Percentiles rank a stretch among this genome's conserved stretches.
Evolutionary conservation across 2,329 filamentous ascomycete genomes (phyloP).

Genomic region (Ophidiomyces ophidiicola): DNA sequence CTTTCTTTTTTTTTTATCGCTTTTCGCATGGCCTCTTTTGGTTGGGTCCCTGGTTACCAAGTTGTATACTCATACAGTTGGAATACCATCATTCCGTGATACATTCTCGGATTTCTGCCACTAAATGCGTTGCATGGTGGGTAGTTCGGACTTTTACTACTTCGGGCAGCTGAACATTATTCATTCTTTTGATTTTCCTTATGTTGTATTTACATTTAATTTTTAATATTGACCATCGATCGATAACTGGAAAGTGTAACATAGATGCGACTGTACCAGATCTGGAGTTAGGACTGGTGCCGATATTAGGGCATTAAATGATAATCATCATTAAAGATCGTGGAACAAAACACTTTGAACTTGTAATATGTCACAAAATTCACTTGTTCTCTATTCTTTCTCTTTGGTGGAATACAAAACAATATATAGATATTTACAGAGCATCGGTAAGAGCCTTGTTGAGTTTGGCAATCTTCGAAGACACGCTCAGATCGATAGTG

Average conservation of each 20-base stretch:
- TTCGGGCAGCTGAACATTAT: too few relatives aligned
- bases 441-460: constrained; percentile 97
- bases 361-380: constrained; percentile 5
- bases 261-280: neutral
- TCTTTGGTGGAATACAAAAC: constrained; percentile 10
- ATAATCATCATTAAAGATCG: neutral
- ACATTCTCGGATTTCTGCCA: too few relatives aligned
- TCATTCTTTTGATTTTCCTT: constrained; percentile 8
- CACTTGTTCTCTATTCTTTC: constrained; percentile 8
- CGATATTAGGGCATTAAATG: too few relatives aligned
- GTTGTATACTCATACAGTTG: neutral
- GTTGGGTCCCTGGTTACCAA: neutral
- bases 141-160: too few relatives aligned
- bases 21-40: neutral
- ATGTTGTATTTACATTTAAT: constrained; percentile 7
- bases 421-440: constrained; percentile 59
- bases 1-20: neutral
- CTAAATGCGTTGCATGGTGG: too few relatives aligned
- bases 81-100: neutral
- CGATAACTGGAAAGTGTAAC: neutral
- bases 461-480: constrained; percentile 88
- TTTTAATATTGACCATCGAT: constrained; percentile 6
- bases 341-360: neutral
- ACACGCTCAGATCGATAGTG: constrained; percentile 94
- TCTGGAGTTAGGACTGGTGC: too few relatives aligned